Percentiles rank a stretch among this genome's conserved stretches.
Evolutionary conservation across 1,139 yeast species (phyloP).

Genomic region (Kodamaea fungicola): DNA sequence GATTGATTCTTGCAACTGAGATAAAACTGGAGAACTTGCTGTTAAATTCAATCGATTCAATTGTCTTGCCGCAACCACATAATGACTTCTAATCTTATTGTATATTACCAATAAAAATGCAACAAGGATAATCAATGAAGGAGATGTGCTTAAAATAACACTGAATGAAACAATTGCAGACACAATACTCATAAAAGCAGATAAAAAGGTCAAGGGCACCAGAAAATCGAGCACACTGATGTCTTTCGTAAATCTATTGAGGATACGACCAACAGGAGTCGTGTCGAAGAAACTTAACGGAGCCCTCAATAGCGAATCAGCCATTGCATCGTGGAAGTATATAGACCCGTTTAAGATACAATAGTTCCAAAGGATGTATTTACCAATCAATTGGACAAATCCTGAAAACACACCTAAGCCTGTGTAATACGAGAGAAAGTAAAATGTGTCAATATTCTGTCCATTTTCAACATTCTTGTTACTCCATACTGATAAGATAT

Average conservation of each 20-base stretch:
- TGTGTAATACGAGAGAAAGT: conserved; percentile 25
- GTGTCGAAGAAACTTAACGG: conserved; percentile 47
- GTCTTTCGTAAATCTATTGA: conserved; percentile 40
- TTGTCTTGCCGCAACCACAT: conserved; percentile 38
- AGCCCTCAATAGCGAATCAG: conserved; percentile 32
- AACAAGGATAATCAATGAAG: conserved; percentile 30
- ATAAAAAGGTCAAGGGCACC: conserved; percentile 28
- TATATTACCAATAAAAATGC: conserved; percentile 21
- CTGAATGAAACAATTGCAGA: conserved; percentile 10
- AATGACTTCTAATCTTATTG: conserved; percentile 26
- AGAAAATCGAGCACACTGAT: conserved; percentile 31
- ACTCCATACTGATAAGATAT: conserved; percentile 38
- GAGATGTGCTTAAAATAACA: conserved; percentile 30
- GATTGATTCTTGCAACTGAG: conserved; percentile 37
- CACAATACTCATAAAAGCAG: conserved; percentile 19
- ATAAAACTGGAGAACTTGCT: conserved; percentile 30
- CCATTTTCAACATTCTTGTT: conserved; percentile 27
- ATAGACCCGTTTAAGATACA: conserved; percentile 32
- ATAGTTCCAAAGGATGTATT: conserved; percentile 29
- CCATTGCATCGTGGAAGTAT: conserved; percentile 38
- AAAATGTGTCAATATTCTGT: conserved; percentile 19
- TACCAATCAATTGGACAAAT: conserved; percentile 23
- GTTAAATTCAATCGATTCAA: conserved; percentile 33
- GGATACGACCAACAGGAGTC: conserved; percentile 39
- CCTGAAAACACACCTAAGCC: conserved; percentile 26